A percentile compares a stretch with the other conserved stretches of the same genome.
These are phyloP conservation scores for Nematodospora valgi DNA, from an alignment of 805 yeast species.

Conservation along the genomic window DNA sequence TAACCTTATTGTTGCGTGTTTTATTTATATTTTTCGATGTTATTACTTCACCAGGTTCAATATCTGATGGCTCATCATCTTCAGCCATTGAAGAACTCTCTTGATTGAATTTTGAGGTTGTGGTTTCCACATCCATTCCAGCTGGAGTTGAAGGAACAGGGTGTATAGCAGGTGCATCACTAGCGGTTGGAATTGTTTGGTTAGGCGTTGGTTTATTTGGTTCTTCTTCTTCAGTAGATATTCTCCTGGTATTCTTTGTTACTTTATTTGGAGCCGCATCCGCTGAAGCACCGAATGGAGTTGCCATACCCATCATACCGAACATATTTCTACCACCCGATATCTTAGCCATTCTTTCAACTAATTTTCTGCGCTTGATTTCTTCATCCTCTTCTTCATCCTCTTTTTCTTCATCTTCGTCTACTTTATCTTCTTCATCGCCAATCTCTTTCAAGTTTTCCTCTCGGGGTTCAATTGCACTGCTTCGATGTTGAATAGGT, in stretches of 20 bases:
- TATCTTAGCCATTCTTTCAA: constrained; percentile 94
- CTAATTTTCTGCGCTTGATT: constrained; percentile 66
- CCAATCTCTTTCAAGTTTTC: constrained; percentile 11
- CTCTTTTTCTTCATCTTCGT: constrained; percentile 48
- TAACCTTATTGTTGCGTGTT: neutral
- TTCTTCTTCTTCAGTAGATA: constrained; percentile 7
- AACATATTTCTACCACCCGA: constrained; percentile 83
- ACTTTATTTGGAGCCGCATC: constrained; percentile 10
- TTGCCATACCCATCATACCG: constrained; percentile 63
- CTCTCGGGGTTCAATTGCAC: constrained; percentile 13
- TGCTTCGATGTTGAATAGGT: neutral
- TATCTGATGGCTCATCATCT: constrained; percentile 18
- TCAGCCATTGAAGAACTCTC: constrained; percentile 18
- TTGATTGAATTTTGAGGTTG: constrained; percentile 15
- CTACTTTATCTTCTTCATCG: constrained; percentile 35
- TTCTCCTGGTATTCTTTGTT: constrained; percentile 10
- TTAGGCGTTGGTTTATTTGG: constrained; percentile 13
- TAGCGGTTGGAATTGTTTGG: constrained; percentile 14
- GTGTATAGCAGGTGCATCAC: constrained; percentile 6
- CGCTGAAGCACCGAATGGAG: constrained; percentile 30
- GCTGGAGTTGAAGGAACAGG: constrained; percentile 39
- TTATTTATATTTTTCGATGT: constrained; percentile 3
- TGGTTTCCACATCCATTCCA: constrained; percentile 26
- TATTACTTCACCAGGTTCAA: constrained; percentile 6
- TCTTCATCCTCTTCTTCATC: constrained; percentile 75